Evolutionary conservation across 306 rosid species (phyloP), one percentile per base, ranked within the genome.

Genomic region (Gynostemma pentaphyllum): DNA sequence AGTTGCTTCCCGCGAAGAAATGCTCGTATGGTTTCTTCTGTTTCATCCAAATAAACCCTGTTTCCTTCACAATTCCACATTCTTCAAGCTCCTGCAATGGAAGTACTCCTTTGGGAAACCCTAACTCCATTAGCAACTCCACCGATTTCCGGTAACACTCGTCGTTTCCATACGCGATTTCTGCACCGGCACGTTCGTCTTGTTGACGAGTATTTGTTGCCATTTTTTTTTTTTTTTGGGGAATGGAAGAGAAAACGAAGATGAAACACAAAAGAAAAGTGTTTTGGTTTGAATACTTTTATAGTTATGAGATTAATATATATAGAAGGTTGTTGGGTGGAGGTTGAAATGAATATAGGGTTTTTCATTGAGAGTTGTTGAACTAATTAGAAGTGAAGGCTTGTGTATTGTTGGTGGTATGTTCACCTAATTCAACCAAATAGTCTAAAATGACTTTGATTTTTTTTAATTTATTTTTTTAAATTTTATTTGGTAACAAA

Each of bases 11-110:
- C 45, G 23, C 77, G 19, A 88, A 88, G 72, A 76, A 76, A 68
- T 88, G 96, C 71, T 88, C 96, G 48, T 67, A 80, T 0, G 96
- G 94, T 0, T 60, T 74, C 68, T 70, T 88, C 19, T 75, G 89
- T 37, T 72, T 85, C 95, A 88, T 88, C 96, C 96, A 88, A 69
- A 88, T 90, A 22, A 83, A 88, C 42, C 96, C 96, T 0, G 85
- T 88, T 63, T 85, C 95, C 44, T 75, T 53, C 7, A 81, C 88
- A 4, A 94, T 77, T 1, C 96, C 96, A 51, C 95, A 88, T 75
- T 85, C 95, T 69, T 62, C 88, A n/a, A 88, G 63, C 55, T 88
- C 88, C 7, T 79, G 45, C 72, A 88, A 26, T 0, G 96, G 90
- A 50, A 88, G 82, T 19, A 88, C 96, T 2, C 95, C 96, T 22